Evolutionary conservation across 2,329 filamentous ascomycete genomes (phyloP).

Genomic region (Ophiosphaerella herpotricha): DNA sequence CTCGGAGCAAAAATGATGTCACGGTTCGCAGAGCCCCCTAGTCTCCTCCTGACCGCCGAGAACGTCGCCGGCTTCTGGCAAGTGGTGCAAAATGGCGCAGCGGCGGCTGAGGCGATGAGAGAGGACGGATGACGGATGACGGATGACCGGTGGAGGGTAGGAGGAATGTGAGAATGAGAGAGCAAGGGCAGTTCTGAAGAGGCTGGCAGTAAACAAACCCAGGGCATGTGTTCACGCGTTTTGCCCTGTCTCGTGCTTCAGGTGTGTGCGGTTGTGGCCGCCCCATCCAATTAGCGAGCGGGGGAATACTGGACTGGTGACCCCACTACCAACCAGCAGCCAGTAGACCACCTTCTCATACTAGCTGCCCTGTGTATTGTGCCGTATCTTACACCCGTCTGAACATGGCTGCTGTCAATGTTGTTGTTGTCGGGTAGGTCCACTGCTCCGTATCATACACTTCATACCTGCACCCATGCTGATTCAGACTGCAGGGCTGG

Average conservation of each 20-base stretch:
- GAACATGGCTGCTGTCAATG: conserved; percentile 32
- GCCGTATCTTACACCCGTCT: conserved; percentile 5
- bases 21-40: conserved; percentile 4
- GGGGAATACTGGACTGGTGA: conserved; percentile 10
- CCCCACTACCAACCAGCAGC: conserved; percentile 13
- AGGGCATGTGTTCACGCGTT: conserved; percentile 27
- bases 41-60: conserved; percentile 2
- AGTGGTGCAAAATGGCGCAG: conserved; percentile 1
- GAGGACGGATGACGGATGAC: no score
- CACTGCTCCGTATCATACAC: neutral
- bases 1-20: conserved; percentile 36
- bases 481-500: conserved; percentile 57
- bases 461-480: conserved; percentile 7
- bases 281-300: conserved; percentile 20
- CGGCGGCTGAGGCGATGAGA: neutral
- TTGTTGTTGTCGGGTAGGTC: conserved; percentile 56
- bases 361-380: conserved; percentile 4
- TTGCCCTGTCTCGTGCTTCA: conserved; percentile 18
- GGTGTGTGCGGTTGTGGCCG: conserved; percentile 13
- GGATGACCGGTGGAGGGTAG: no score
- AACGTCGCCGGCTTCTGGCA: conserved; percentile 3
- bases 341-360: conserved; percentile 2
- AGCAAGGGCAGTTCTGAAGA: neutral
- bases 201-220: conserved; percentile 18
- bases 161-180: neutral